phyloP scores from a whole-genome alignment of 139 green algal species.

The Closterium sp. region DNA sequence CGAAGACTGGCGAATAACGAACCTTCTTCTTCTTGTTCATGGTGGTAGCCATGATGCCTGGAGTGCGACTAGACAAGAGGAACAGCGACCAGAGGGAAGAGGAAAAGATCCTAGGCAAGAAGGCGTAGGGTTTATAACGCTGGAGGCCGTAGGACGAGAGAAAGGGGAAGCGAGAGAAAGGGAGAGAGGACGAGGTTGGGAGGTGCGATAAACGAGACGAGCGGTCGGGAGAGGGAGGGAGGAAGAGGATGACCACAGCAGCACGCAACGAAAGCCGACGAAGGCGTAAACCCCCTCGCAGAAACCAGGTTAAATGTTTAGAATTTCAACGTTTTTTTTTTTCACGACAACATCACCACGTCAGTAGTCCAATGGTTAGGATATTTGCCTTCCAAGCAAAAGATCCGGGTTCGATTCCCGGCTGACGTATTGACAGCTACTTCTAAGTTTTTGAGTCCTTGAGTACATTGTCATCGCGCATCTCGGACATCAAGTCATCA shows the following conservation, averaged over 20 bases:
- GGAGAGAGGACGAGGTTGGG: neutral
- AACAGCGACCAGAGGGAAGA: neutral
- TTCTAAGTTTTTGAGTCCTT: too few relatives aligned
- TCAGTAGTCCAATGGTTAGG: neutral
- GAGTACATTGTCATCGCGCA: too few relatives aligned
- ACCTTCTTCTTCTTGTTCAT: conserved; percentile 54
- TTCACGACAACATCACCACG: too few relatives aligned
- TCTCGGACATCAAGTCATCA: too few relatives aligned
- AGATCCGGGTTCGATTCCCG: neutral
- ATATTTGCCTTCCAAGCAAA: neutral
- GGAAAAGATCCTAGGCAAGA: neutral
- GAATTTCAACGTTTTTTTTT: too few relatives aligned
- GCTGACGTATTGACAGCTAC: too few relatives aligned
- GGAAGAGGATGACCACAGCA: neutral
- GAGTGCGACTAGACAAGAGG: neutral
- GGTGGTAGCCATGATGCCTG: conserved; percentile 29
- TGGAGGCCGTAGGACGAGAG: neutral
- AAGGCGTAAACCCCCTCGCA: too few relatives aligned
- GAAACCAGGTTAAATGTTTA: neutral
- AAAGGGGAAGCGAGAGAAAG: neutral
- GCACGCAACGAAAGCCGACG: neutral
- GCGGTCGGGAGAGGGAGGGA: neutral
- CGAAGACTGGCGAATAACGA: too few relatives aligned
- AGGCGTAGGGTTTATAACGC: neutral
- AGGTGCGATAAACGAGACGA: neutral